phyloP scores from a whole-genome alignment of 306 rosid genomes.

The Urtica urens region DNA sequence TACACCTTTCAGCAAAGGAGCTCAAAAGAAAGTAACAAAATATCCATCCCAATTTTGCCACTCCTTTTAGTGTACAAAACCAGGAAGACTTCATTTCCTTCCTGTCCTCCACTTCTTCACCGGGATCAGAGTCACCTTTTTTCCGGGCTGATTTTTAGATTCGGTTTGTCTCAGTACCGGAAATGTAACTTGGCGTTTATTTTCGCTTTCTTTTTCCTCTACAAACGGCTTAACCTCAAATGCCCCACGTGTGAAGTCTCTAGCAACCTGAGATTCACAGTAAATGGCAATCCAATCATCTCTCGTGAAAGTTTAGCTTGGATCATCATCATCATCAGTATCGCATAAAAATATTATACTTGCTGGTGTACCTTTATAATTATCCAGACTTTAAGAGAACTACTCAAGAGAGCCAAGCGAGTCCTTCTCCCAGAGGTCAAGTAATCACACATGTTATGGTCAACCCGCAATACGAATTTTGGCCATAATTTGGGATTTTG shows the following conservation, averaged over 20 bases:
- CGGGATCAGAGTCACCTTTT: slow-evolving; percentile 48
- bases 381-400: slow-evolving; percentile 96
- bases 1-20: no score
- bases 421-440: slow-evolving; percentile 74
- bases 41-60: no score
- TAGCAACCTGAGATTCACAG: slow-evolving; percentile 64
- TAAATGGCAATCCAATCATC: no score
- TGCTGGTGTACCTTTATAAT: slow-evolving; percentile 68
- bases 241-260: slow-evolving; percentile 82
- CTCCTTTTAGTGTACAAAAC: slow-evolving; percentile 1
- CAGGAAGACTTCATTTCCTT: slow-evolving; percentile 28
- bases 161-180: slow-evolving; percentile 49
- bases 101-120: slow-evolving; percentile 58
- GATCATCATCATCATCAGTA: no score
- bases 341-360: no score
- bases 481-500: slow-evolving; percentile 87
- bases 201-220: slow-evolving; percentile 43
- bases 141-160: slow-evolving; percentile 26
- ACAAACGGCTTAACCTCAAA: slow-evolving; percentile 61
- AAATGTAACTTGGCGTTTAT: slow-evolving; percentile 40
- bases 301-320: no score
- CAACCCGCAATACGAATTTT: slow-evolving; percentile 70
- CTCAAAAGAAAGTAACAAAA: no score
- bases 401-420: slow-evolving; percentile 76
- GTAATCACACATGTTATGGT: slow-evolving; percentile 73